Percentiles rank a stretch among this genome's conserved stretches.
Conservation (phyloP, 352 stramenopile genomes). For the Phytophthora sojae region DNA sequence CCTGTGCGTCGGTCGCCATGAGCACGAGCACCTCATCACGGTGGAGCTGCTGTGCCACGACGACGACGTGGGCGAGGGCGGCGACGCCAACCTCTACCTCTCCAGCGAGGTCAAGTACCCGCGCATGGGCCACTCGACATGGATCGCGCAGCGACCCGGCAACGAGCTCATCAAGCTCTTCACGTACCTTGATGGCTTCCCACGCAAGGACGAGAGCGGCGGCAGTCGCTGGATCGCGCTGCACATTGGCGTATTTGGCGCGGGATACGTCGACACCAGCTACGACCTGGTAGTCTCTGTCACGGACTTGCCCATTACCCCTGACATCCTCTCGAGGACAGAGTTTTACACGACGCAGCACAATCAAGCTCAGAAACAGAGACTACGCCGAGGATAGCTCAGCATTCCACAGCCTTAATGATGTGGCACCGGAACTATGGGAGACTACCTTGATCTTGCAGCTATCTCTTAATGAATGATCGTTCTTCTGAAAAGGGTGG, state of each 20-base stretch:
- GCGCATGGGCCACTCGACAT: conserved; percentile 66
- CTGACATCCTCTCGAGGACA: conserved; percentile 55
- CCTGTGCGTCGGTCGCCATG: conserved; percentile 74
- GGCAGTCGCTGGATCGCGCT: conserved; percentile 64
- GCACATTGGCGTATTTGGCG: conserved; percentile 75
- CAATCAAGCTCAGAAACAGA: conserved; percentile 23
- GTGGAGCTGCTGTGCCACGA: conserved; percentile 56
- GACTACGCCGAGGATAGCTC: conserved; percentile 17
- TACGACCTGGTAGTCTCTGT: conserved; percentile 72
- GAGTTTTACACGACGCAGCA: conserved; percentile 69
- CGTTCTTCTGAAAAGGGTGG: conserved; percentile 62
- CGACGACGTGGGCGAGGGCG: conserved; percentile 23
- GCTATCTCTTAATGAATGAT: not conserved
- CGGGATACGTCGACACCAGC: conserved; percentile 31
- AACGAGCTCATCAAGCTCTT: conserved; percentile 70
- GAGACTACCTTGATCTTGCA: too few species aligned
- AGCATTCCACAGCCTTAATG: too few species aligned
- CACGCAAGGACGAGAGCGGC: conserved; percentile 51
- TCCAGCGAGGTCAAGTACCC: conserved; percentile 75
- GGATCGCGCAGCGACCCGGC: conserved; percentile 71
- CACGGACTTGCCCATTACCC: conserved; percentile 60
- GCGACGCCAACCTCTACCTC: conserved; percentile 76
- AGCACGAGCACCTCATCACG: conserved; percentile 81
- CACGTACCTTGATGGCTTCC: conserved; percentile 85
- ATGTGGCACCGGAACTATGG: too few species aligned